Conservation (phyloP, 164 flowering plant species). For the Macadamia integrifolia region DNA sequence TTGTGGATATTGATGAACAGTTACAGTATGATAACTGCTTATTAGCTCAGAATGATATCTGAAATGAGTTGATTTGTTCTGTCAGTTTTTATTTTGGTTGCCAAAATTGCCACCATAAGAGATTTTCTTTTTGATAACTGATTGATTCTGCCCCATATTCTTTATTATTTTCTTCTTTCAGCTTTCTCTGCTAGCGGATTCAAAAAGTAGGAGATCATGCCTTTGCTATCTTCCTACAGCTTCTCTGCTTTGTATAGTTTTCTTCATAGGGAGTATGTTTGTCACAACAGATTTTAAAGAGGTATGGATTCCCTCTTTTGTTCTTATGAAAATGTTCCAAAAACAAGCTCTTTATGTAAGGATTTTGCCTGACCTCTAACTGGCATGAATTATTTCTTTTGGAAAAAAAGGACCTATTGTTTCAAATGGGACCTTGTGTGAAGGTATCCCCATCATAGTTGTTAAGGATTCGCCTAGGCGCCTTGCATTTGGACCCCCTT, state of each 20-base stretch:
- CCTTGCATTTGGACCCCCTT: no score
- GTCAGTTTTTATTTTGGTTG: neutral
- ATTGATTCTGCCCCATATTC: neutral
- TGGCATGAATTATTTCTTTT: no score
- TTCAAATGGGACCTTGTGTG: no score
- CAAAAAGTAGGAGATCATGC: slow-evolving; percentile 40
- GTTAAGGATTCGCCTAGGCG: no score
- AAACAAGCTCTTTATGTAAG: no score
- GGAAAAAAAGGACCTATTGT: no score
- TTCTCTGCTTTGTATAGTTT: slow-evolving; percentile 40
- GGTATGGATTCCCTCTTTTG: slow-evolving; percentile 6
- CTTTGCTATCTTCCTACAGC: slow-evolving; percentile 40
- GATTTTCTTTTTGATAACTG: neutral
- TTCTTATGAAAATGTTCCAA: no score
- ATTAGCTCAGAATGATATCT: neutral
- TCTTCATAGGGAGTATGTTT: slow-evolving; percentile 29
- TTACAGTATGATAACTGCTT: neutral
- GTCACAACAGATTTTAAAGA: slow-evolving; percentile 23
- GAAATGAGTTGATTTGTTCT: neutral
- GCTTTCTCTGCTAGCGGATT: slow-evolving; percentile 39
- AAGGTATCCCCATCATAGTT: no score
- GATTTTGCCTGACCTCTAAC: no score
- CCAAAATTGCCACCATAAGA: no score
- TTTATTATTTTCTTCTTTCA: slow-evolving; percentile 17
- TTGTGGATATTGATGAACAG: neutral